Conservation (phyloP, 2,329 filamentous ascomycete species). For the Chalara sp. region DNA sequence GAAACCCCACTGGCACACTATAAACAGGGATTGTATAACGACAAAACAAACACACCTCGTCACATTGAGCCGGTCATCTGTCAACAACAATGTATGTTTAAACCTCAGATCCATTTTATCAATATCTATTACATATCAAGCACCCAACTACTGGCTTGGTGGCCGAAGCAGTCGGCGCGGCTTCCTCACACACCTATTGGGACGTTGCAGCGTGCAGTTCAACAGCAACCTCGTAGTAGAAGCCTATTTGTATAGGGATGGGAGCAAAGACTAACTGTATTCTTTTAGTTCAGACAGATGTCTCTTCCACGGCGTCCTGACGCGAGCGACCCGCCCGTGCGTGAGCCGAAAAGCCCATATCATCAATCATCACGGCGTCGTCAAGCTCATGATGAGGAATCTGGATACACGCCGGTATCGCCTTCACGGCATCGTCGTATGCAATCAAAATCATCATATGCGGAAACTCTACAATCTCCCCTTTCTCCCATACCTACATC, state of each 20-base stretch:
- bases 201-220: constrained; percentile 2
- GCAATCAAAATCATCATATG: constrained; percentile 50
- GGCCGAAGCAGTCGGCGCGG: no score
- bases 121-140: no score
- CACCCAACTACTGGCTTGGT: no score
- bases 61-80: constrained; percentile 2
- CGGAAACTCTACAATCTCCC: constrained; percentile 49
- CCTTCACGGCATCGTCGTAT: constrained; percentile 39
- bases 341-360: constrained; percentile 57
- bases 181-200: no score
- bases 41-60: constrained; percentile 18
- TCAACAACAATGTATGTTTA: constrained; percentile 7
- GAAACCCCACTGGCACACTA: constrained; percentile 13
- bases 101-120: no score
- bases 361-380: constrained; percentile 62
- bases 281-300: constrained; percentile 36
- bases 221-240: background rate
- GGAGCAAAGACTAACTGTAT: constrained; percentile 8
- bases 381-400: constrained; percentile 64
- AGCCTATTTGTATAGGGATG: no score
- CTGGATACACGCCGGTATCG: constrained; percentile 33
- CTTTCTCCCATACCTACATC: constrained; percentile 38
- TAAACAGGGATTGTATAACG: constrained; percentile 18
- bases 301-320: constrained; percentile 44
- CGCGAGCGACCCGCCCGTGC: constrained; percentile 48